Evolutionary conservation across 2,329 filamentous ascomycete species (phyloP), one percentile per base, ranked within the genome.

Genomic region (Fonsecaea pedrosoi): DNA sequence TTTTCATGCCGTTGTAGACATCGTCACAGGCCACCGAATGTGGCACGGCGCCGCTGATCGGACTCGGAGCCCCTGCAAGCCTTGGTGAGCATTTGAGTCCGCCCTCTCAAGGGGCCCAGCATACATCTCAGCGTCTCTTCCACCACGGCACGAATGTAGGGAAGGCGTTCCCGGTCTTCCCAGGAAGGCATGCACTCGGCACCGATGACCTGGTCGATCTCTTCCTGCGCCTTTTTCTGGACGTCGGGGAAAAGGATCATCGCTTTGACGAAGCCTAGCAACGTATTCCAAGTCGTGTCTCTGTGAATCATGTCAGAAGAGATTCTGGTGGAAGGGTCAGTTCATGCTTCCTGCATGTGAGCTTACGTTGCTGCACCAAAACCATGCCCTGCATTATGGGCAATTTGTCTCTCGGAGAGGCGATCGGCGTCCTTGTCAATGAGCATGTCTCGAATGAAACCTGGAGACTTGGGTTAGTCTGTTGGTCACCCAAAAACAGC

Each of bases 201-300:
- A 15, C 50, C 50, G 18, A 54, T 34, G 30, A 54, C 18, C 30
- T 25, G 50, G 7, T 54, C 50, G n/a, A 54, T 34, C 30, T 54
- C 50, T 57, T 57, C 21, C 30, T 32, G 30, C 30, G 30, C 30
- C 30, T 32, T 32, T 32, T 32, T 32, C 30, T 32, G 30, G 15
- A 57, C 54, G 2, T 57, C 25, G 13, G 54, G 54, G 25, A 32
- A 57, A 21, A 57, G 35, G 4, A 57, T 18, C 54, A 57, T 57
- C 13, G 54, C 54, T 35, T 57, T 57, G 1, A 57, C 54, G 34
- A 57, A 57, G 9, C 54, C 54, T 35, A 57, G 18, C 35, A 57
- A 37, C 3, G 54, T 57, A 5, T 57, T 57, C 35, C 21, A 57
- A 12, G 25, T 13, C 4, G 54, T 57, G 18, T 57, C 54, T 15